Evolutionary conservation across 192 early-diverging fungal genomes (phyloP), one percentile per base, ranked within the genome.

Genomic region (Umbelopsis ramanniana): DNA sequence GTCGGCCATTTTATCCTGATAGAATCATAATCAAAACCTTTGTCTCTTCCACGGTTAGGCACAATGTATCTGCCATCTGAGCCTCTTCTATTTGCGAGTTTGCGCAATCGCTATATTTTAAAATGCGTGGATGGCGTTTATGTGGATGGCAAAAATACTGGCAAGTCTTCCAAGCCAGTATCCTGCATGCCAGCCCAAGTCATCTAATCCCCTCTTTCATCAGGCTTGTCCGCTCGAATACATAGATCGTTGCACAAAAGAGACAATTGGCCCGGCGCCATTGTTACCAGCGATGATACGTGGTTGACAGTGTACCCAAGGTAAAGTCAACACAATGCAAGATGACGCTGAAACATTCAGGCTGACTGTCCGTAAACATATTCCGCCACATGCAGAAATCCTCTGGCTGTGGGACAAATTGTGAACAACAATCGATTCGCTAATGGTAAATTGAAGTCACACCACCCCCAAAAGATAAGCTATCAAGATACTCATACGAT

Each of bases 261-360:
- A 22, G 80, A 85, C 26, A 85, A 85, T 26, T 85, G 76, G 55
- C 83, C 83, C 6, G 83, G 83, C 17, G 77, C 77, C 19, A 74
- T 74, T 6, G 73, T 77, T 11, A 79, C 78, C 22, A 79, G 78
- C 4, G 83, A 85, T 67, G 53, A 52, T 38, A 77, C 79, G 0
- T 85, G 83, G 83, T 70, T 82, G 79, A 55, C 78, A 1, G 43
- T 54, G 7, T 48, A 68, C 66, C 46, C 73, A 40, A 74, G 17
- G 77, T 79, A 69, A 35, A 35, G n/a, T 8, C 0, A 19, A 14
- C 29, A 35, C 5, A 35, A 15, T 10, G 12, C 57, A 7, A 37
- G 26, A 29, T 63, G 33, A 37, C 12, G 21, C 23, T 38, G 21
- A 24, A 11, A n/a, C 29, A 21, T 9, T 22, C 12, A 23, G 37